Evolutionary conservation across 345 rosid genomes (phyloP).

Genomic region (Nephelium lappaceum): DNA sequence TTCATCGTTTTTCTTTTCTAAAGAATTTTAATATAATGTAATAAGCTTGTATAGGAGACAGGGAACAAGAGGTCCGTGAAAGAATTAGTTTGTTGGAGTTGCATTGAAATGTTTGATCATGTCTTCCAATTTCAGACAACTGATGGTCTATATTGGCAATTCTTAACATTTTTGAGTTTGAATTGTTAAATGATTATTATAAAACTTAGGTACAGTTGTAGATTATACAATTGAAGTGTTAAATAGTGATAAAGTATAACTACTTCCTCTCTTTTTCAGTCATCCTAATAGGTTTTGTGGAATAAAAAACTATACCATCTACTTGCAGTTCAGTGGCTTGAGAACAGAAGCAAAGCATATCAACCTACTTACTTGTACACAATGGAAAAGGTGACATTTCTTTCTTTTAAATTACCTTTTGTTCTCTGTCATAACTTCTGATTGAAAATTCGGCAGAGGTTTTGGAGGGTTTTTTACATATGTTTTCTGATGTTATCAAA

Average conservation of each 20-base stretch:
- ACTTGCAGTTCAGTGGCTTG: constrained; percentile 82
- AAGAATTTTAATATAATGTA: no score
- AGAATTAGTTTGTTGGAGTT: background rate
- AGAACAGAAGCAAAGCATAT: constrained; percentile 72
- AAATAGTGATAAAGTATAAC: background rate
- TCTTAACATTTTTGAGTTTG: background rate
- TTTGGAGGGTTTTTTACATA: background rate
- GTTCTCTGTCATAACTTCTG: background rate
- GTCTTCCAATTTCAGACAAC: background rate
- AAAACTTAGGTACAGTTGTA: background rate
- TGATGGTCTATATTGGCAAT: background rate
- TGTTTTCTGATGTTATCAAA: constrained; percentile 1
- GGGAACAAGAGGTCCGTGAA: no score
- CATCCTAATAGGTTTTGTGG: background rate
- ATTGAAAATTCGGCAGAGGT: background rate
- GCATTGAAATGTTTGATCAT: background rate
- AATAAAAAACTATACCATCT: constrained; percentile 21
- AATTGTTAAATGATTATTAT: background rate
- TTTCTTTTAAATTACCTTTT: background rate
- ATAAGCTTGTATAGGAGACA: no score
- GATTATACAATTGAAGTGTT: background rate
- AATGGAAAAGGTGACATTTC: constrained; percentile 75
- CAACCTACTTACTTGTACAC: constrained; percentile 92
- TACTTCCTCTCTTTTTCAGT: background rate
- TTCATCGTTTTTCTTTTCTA: no score